A percentile compares a stretch with the other conserved stretches of the same genome.
Conservation (phyloP, 208 protist species). For the Crithidia brevicula region DNA sequence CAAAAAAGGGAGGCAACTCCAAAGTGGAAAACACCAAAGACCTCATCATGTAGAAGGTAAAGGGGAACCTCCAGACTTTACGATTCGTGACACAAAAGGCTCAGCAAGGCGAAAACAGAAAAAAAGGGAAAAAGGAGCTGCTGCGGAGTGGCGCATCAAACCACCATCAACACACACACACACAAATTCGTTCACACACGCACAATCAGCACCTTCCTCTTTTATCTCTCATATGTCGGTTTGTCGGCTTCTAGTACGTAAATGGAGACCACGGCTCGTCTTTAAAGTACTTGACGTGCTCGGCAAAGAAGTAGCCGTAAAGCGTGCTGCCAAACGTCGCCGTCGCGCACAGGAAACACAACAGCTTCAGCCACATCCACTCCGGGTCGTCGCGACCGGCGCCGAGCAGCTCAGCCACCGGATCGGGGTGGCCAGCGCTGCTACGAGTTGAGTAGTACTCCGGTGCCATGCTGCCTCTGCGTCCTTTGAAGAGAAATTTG, state of each 20-base stretch:
- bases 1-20: too few relatives aligned
- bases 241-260: conserved; percentile 33
- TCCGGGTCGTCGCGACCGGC: conserved; percentile 71
- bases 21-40: too few relatives aligned
- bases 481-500: conserved; percentile 56
- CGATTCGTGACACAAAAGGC: too few relatives aligned
- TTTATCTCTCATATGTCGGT: too few relatives aligned
- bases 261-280: conserved; percentile 88
- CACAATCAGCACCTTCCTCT: too few relatives aligned
- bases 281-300: conserved; percentile 86
- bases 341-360: conserved; percentile 80
- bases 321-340: conserved; percentile 72
- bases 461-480: conserved; percentile 41
- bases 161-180: too few relatives aligned
- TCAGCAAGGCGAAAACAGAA: too few relatives aligned
- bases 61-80: too few relatives aligned
- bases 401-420: conserved; percentile 47
- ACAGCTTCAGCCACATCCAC: conserved; percentile 84
- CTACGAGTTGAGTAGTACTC: conserved; percentile 63
- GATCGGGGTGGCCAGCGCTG: conserved; percentile 64
- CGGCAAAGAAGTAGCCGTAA: conserved; percentile 74
- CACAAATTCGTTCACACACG: too few relatives aligned
- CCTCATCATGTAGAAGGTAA: too few relatives aligned
- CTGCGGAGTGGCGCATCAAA: too few relatives aligned
- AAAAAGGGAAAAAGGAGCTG: too few relatives aligned